Evolutionary conservation across 192 early-diverging fungal genomes (phyloP).

Genomic region (Podila clonocystis): DNA sequence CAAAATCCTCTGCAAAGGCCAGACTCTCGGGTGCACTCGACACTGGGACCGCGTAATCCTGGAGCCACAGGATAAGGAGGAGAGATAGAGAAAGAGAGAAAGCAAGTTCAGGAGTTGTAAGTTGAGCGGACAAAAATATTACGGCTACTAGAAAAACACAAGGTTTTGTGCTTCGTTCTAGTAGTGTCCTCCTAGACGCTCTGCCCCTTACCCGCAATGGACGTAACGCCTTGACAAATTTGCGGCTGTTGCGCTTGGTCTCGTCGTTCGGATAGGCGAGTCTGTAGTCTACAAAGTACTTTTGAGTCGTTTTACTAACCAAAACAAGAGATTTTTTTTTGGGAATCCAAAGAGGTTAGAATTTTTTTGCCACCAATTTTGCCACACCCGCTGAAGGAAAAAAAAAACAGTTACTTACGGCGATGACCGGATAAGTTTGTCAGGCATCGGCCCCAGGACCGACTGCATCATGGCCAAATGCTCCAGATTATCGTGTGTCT

Average conservation of each 20-base stretch:
- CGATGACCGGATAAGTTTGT: constrained; percentile 65
- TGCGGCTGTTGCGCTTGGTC: constrained; percentile 63
- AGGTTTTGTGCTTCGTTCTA: too few species aligned
- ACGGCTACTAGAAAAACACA: too few species aligned
- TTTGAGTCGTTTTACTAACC: constrained; percentile 52
- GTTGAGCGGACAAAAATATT: background rate
- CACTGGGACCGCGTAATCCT: constrained; percentile 38
- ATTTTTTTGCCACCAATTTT: too few species aligned
- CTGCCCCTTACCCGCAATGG: constrained; percentile 58
- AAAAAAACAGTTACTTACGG: constrained; percentile 30
- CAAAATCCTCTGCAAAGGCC: constrained; percentile 61
- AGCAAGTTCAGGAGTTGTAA: background rate
- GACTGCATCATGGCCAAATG: constrained; percentile 98
- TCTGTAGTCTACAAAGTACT: constrained; percentile 60
- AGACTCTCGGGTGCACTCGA: constrained; percentile 54
- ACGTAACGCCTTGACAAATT: constrained; percentile 69
- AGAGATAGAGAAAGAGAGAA: background rate
- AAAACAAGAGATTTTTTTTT: background rate
- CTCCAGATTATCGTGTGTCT: constrained; percentile 97
- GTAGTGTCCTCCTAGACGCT: background rate
- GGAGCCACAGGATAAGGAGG: background rate
- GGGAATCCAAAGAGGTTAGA: background rate
- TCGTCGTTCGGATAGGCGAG: constrained; percentile 66
- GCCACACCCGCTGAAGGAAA: too few species aligned
- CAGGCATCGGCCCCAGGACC: constrained; percentile 83